phyloP scores from a whole-genome alignment of 441 rosid species.

The Mallotus japonicus region DNA sequence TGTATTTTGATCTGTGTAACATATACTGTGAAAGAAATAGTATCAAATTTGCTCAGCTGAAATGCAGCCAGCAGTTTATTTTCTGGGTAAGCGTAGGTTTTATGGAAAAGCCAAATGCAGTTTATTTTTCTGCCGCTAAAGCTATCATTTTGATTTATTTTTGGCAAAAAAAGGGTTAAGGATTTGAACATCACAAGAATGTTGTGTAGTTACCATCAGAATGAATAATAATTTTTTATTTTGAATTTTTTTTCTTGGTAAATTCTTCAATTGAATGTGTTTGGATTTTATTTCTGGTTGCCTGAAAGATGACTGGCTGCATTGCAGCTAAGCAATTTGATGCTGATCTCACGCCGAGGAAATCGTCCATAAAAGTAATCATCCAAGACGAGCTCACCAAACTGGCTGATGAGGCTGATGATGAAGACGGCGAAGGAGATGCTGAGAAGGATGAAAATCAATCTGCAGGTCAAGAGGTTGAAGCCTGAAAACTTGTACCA shows the following conservation, averaged over 20 bases:
- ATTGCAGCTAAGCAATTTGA: conserved; percentile 56
- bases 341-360: conserved; percentile 53
- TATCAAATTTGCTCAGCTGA: too few species aligned
- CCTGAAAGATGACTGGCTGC: conserved; percentile 16
- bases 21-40: neutral
- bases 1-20: too few species aligned
- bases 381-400: conserved; percentile 92
- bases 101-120: neutral
- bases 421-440: conserved; percentile 65
- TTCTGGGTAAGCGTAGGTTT: neutral
- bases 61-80: too few species aligned
- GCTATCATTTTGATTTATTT: neutral
- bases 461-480: conserved; percentile 43
- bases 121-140: neutral
- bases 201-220: neutral
- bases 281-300: neutral
- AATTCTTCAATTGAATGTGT: neutral
- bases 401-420: conserved; percentile 75
- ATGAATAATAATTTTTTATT: neutral
- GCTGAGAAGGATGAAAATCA: conserved; percentile 50
- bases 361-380: conserved; percentile 70
- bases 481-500: conserved; percentile 41
- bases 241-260: neutral
- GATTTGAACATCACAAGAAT: neutral
- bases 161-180: neutral